These are phyloP conservation scores for Plasmopara muralis DNA, from an alignment of 352 stramenopile genomes.

Conservation along the genomic window DNA sequence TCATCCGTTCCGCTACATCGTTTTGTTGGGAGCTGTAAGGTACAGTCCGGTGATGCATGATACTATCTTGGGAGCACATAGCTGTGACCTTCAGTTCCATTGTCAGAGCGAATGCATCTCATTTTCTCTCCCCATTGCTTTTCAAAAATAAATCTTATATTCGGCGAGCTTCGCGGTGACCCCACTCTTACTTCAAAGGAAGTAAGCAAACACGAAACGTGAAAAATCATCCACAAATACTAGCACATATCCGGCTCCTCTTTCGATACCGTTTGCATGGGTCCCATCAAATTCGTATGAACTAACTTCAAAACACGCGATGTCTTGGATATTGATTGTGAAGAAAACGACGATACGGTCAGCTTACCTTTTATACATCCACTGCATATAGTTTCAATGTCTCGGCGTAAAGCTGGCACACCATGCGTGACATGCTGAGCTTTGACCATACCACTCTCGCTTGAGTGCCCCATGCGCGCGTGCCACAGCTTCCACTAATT, in stretches of 20 bases:
- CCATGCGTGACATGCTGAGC: background rate
- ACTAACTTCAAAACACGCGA: conserved; percentile 1
- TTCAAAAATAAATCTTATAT: conserved; percentile 1
- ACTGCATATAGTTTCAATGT: no score
- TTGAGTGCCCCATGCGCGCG: no score
- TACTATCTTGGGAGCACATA: background rate
- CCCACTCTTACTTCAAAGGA: background rate
- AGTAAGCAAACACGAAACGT: background rate
- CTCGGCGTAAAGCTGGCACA: background rate
- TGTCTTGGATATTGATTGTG: conserved; percentile 1
- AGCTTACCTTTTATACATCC: background rate
- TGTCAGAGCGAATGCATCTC: background rate
- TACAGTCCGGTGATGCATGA: background rate
- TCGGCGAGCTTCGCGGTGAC: background rate
- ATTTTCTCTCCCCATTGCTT: background rate
- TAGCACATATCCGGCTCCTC: background rate
- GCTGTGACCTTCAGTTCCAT: background rate
- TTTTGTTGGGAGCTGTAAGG: background rate
- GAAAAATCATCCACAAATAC: background rate
- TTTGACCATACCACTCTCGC: no score
- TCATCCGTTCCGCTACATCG: background rate
- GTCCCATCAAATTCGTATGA: background rate
- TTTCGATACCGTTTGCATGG: conserved; percentile 3
- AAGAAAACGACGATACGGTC: background rate
- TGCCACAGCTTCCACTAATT: no score